These are phyloP conservation scores for Peniophora sp. DNA, from an alignment of 1,284 basidiomycete species.

Conservation along the genomic window DNA sequence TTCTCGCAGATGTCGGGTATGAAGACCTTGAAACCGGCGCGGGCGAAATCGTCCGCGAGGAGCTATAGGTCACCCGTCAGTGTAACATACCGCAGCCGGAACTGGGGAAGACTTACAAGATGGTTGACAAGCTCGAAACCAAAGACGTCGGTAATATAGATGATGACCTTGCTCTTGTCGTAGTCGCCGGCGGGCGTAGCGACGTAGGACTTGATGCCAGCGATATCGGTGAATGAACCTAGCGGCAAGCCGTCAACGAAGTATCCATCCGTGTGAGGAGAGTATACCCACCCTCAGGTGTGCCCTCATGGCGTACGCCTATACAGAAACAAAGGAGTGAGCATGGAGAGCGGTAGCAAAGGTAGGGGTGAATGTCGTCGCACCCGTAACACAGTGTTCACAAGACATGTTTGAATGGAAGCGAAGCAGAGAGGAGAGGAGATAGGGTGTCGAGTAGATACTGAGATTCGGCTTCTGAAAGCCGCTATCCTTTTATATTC, in stretches of 20 bases:
- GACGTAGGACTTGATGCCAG: constrained; percentile 40
- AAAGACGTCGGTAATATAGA: constrained; percentile 45
- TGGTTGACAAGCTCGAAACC: constrained; percentile 39
- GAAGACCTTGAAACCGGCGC: constrained; percentile 40
- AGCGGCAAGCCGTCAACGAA: not conserved
- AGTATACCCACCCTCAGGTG: constrained; percentile 18
- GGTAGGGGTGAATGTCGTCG: constrained; percentile 1
- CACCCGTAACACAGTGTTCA: constrained; percentile 41
- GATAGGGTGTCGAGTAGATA: no score
- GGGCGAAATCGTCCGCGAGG: constrained; percentile 44
- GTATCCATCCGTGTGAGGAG: not conserved
- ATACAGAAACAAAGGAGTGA: not conserved
- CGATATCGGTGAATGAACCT: constrained; percentile 33
- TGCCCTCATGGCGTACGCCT: constrained; percentile 25
- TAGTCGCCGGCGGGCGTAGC: constrained; percentile 37
- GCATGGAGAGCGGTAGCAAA: not conserved
- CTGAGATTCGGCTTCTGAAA: no score
- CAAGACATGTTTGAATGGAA: constrained; percentile 35
- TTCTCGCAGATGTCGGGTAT: constrained; percentile 37
- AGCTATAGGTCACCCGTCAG: constrained; percentile 17
- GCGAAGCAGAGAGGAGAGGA: not conserved
- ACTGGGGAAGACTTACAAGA: constrained; percentile 22
- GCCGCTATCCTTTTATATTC: no score
- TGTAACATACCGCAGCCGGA: not conserved
- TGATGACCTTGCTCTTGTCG: constrained; percentile 43